Evolutionary conservation across 495 filamentous ascomycete species (phyloP), one percentile per base, ranked within the genome.

Genomic region (Penicillium argentinense): DNA sequence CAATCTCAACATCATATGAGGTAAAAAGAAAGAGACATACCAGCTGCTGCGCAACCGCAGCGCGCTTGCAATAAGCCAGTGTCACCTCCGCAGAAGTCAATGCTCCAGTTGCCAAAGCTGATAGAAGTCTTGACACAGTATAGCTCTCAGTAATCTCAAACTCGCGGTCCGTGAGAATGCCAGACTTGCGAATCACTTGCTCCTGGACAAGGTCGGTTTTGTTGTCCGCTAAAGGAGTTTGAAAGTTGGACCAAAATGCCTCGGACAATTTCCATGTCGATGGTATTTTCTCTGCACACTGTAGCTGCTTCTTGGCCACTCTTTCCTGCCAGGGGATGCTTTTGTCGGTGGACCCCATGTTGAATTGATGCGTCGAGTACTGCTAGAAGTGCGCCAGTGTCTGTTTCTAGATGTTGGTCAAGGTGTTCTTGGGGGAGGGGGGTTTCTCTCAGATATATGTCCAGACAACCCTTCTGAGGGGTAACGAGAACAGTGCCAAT

Each of bases 21-120:
- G n/a, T n/a, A n/a, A n/a, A n/a, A n/a, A n/a, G n/a, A 18, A 23
- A 42, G 14, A 2, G 5, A 40, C 47, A 24, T 37, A 63, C 57
- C 40, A 80, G 45, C 59, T 83, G 80, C 4, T 83, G 78, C 12
- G 80, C 74, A 25, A 83, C 59, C 0, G 76, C 73, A 0, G 80
- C 78, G 8, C 71, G 64, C 54, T 84, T 83, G 56, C 73, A 78
- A 56, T 80, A 82, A 9, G 78, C 77, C 21, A 63, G 57, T 3
- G 68, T 72, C 9, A 83, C 76, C 53, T 80, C 76, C 6, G 68
- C 43, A 26, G 74, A 68, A 8, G 67, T 81, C 45, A 75, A 70
- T 40, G 55, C 53, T 13, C 68, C 60, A 3, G 37, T 25, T 4
- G 45, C 45, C 22, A 70, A 34, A 8, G 45, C 39, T 7, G 46